Evolutionary conservation across 202 grass and related monocot species (phyloP).

Genomic region (Hordeum pubiflorum): DNA sequence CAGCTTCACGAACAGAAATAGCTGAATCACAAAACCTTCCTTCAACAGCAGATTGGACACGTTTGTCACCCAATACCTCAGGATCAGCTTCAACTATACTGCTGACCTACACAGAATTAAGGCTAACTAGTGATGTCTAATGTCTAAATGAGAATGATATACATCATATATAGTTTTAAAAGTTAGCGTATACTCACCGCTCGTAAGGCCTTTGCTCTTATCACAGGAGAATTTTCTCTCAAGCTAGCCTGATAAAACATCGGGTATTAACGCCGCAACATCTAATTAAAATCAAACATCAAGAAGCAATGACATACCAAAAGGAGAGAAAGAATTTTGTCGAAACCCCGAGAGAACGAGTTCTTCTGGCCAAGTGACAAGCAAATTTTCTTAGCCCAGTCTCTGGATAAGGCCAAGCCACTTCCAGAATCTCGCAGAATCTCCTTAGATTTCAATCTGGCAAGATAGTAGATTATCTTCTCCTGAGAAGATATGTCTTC

Average conservation of each 20-base stretch:
- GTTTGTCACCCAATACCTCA: constrained; percentile 90
- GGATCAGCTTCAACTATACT: constrained; percentile 98
- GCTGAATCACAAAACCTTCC: constrained; percentile 97
- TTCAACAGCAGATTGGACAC: constrained; percentile 96
- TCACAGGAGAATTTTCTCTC: constrained; percentile 95
- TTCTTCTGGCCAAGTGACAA: constrained; percentile 81
- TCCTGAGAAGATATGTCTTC: constrained; percentile 73
- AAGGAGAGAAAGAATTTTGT: constrained; percentile 92
- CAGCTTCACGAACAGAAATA: constrained; percentile 99
- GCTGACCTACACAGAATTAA: constrained; percentile 67
- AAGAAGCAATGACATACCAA: constrained; percentile 57
- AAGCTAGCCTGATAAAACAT: constrained; percentile 82
- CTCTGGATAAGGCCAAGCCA: constrained; percentile 68
- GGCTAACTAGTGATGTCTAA: constrained; percentile 8
- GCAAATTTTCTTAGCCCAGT: constrained; percentile 91
- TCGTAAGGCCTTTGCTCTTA: constrained; percentile 94
- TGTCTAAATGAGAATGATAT: constrained; percentile 26
- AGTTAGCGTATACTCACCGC: constrained; percentile 62
- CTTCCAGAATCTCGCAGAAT: constrained; percentile 74
- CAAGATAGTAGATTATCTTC: constrained; percentile 76
- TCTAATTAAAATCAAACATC: constrained; percentile 21
- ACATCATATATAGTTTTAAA: constrained; percentile 18
- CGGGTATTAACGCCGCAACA: constrained; percentile 16
- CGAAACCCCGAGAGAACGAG: constrained; percentile 88
- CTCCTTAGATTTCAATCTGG: constrained; percentile 89